These are phyloP conservation scores for Wickerhamiella occidentalis DNA, from an alignment of 805 yeast genomes.

Conservation along the genomic window DNA sequence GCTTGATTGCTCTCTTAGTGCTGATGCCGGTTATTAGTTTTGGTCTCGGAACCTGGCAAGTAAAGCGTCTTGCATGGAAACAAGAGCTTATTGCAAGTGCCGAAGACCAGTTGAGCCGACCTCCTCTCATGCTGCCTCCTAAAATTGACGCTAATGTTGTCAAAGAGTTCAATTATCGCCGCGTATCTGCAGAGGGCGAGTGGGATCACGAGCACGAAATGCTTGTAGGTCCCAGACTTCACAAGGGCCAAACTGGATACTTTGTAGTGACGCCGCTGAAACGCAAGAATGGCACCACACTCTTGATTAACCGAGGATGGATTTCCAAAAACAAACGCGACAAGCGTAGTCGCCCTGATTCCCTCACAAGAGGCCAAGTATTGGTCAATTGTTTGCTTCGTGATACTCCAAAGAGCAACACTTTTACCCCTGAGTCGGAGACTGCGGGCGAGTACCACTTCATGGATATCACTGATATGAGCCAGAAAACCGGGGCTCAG, in stretches of 20 bases:
- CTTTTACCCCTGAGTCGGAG: conserved; percentile 61
- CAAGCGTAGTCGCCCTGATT: conserved; percentile 51
- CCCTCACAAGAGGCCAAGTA: conserved; percentile 62
- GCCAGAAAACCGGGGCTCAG: conserved; percentile 47
- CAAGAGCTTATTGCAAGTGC: conserved; percentile 66
- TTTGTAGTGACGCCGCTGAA: conserved; percentile 69
- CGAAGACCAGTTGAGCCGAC: conserved; percentile 67
- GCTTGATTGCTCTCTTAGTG: conserved; percentile 33
- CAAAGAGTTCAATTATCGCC: conserved; percentile 67
- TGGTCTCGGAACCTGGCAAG: conserved; percentile 88
- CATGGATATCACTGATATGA: conserved; percentile 75
- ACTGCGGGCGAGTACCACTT: conserved; percentile 60
- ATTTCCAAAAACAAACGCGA: conserved; percentile 45
- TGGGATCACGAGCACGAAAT: conserved; percentile 79
- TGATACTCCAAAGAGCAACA: conserved; percentile 48
- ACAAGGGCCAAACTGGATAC: conserved; percentile 66
- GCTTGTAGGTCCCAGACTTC: conserved; percentile 80
- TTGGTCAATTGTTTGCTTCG: conserved; percentile 65
- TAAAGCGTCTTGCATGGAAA: conserved; percentile 77
- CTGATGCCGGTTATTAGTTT: conserved; percentile 84
- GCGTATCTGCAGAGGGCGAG: conserved; percentile 62
- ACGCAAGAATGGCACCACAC: conserved; percentile 63
- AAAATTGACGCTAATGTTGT: conserved; percentile 46
- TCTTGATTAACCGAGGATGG: conserved; percentile 89
- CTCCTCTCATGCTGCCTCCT: conserved; percentile 59